Evolutionary conservation across 345 rosid genomes (phyloP), one percentile per base, ranked within the genome.

Genomic region (Camelina neglecta): DNA sequence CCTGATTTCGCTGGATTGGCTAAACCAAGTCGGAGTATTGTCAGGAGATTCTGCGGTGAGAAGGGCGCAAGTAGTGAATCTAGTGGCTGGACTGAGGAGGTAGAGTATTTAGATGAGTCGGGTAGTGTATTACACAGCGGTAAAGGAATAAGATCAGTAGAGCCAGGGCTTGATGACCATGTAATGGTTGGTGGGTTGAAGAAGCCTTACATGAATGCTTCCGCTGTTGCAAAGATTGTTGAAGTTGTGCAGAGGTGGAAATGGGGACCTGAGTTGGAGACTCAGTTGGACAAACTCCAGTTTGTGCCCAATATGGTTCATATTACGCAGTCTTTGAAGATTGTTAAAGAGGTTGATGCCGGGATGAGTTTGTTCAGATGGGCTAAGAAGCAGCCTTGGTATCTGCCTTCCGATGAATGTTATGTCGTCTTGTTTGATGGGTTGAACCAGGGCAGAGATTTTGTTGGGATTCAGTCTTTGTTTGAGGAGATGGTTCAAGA

Each of bases 231-330:
- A 0, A 92, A 95, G 88, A 86, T 92, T 66, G 94, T 90, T 66
- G 99, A 95, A 80, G 84, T 90, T 74, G 93, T 89, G 53, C 88
- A 85, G 84, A 84, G 98, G 82, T 95, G 99, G 98, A 93, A 85
- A 82, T 95, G 99, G 99, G 99, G 99, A n/a, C 98, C 94, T 0
- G 97, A 92, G 81, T 74, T 95, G 65, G 99, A 95, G 82, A 87
- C 81, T 24, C 97, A 95, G 3, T 78, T 95, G 80, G 90, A 90
- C 64, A 90, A 84, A 74, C 84, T 95, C 50, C 99, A 90, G 71
- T 95, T 93, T 49, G 81, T 85, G 69, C 99, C 99, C 0, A 89
- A 73, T 65, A 93, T 87, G 97, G 88, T 84, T 77, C 99, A 89
- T 73, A 65, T 88, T 23, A 73, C 66, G 42, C 97, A 95, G 78